Percentiles rank a stretch among this genome's conserved stretches.
phyloP scores from a whole-genome alignment of 371 early-diverging fungal species.

The Apophysomyces sp. region DNA sequence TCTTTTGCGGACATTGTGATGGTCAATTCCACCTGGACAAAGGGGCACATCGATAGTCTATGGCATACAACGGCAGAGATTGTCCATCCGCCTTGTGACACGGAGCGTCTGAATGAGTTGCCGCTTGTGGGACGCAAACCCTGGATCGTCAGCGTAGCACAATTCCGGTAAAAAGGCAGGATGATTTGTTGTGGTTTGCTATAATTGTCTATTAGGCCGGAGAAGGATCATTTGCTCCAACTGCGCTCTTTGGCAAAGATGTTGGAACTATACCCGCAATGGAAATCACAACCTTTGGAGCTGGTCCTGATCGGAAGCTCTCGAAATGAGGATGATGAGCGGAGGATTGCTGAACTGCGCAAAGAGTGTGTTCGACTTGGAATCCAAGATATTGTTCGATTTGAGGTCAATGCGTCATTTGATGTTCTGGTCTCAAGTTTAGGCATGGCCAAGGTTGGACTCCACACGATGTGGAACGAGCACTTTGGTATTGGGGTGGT shows the following conservation, averaged over 20 bases:
- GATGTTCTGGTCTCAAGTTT: slow-evolving; percentile 59
- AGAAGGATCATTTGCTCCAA: slow-evolving; percentile 90
- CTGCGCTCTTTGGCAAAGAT: slow-evolving; percentile 67
- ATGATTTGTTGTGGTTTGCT: not conserved
- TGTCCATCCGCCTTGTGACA: slow-evolving; percentile 95
- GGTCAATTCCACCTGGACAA: slow-evolving; percentile 97
- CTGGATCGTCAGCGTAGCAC: slow-evolving; percentile 85
- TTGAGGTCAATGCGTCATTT: slow-evolving; percentile 85
- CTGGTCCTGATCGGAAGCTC: slow-evolving; percentile 77
- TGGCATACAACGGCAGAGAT: slow-evolving; percentile 71
- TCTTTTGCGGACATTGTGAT: slow-evolving; percentile 77
- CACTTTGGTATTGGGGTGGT: slow-evolving; percentile 98
- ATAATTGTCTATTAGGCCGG: slow-evolving; percentile 61
- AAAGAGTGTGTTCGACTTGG: slow-evolving; percentile 45
- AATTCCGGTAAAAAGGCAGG: slow-evolving; percentile 88
- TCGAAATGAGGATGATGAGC: slow-evolving; percentile 79
- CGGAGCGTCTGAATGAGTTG: slow-evolving; percentile 57
- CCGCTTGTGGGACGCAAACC: slow-evolving; percentile 49
- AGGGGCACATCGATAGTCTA: slow-evolving; percentile 75
- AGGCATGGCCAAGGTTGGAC: slow-evolving; percentile 66
- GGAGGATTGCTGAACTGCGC: slow-evolving; percentile 65
- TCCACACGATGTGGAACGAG: slow-evolving; percentile 97
- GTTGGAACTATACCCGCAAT: slow-evolving; percentile 51
- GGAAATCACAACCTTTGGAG: slow-evolving; percentile 33
- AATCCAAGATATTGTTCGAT: slow-evolving; percentile 69